Evolutionary conservation across 2,329 filamentous ascomycete genomes (phyloP), one percentile per base, ranked within the genome.

Genomic region (Pseudogymnoascus sp.): DNA sequence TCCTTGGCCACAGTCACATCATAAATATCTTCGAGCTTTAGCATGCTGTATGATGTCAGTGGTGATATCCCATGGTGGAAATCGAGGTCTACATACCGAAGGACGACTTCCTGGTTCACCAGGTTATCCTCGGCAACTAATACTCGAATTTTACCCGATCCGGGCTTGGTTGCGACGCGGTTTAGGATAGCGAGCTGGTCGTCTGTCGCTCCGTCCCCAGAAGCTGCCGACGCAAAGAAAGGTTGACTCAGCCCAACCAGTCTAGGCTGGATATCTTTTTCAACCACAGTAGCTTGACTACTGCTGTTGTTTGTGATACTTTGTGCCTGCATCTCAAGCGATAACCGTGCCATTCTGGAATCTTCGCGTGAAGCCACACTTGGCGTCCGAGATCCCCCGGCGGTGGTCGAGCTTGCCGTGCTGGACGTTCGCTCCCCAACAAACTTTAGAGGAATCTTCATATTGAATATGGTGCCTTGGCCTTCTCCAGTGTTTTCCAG

Each of bases 1-100:
- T 91, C 88, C 71, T 90, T 90, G 60, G 92, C 92, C 59, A 96
- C 87, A 0, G 89, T 93, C 13, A 96, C 90, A 71, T 96, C 90
- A 72, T 88, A 89, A n/a, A 92, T 82, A 35, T 88, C 86, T 70
- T 92, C 89, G 0, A 92, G 80, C 72, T 90, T 91, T 29, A 87
- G 77, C 82, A 87, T 85, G 60, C 82, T 77, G 68, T 80, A 65
- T 85, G 79, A 85, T 79, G 64, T 86, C 84, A 67, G 81, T 82
- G 29, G 77, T 78, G 71, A 81, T 83, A 70, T 83, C 78, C 65
- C 4, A 21, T 45, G n/a, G 5, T 52, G 18, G 5, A 42, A 12
- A 29, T n/a, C 13, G 13, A 48, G 40, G 12, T 42, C 33, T 55
- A 68, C 70, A 62, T 65, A 76, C 75, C 75, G 83, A 61, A 85